A percentile compares a stretch with the other conserved stretches of the same genome.
Evolutionary conservation across 306 rosid species (phyloP).

Genomic region (Senna tora): DNA sequence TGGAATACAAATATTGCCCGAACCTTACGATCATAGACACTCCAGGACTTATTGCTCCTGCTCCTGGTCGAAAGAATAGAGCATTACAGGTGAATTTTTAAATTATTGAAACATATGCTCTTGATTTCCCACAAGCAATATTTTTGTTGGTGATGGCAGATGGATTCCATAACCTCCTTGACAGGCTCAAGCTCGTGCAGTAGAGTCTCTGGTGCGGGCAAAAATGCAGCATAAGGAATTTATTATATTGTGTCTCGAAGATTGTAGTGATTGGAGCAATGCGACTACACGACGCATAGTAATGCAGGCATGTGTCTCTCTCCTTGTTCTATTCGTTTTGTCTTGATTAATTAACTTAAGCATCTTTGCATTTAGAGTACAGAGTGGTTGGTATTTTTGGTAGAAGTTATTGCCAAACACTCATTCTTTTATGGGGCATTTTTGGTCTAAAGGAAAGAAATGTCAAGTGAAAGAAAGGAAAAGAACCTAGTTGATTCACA

Average conservation of each 20-base stretch:
- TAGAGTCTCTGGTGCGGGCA: constrained; percentile 79
- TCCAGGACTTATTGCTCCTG: constrained; percentile 94
- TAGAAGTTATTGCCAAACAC: neutral
- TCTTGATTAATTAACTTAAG: neutral
- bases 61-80: constrained; percentile 84
- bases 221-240: constrained; percentile 97
- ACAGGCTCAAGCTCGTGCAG: constrained; percentile 86
- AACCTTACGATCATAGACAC: constrained; percentile 96
- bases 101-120: neutral
- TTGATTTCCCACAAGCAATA: neutral
- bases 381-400: neutral
- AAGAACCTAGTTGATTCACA: neutral
- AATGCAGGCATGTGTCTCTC: constrained; percentile 67
- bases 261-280: constrained; percentile 94
- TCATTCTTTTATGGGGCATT: neutral
- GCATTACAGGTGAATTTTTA: constrained; percentile 58
- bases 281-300: constrained; percentile 88
- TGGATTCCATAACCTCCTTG: neutral
- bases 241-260: constrained; percentile 90
- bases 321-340: neutral
- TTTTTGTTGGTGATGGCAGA: constrained; percentile 19
- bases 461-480: constrained; percentile 9
- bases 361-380: neutral
- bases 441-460: constrained; percentile 3
- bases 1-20: constrained; percentile 88